Conservation (phyloP, 331 rosid genomes). For the Pyrus hybrid region DNA sequence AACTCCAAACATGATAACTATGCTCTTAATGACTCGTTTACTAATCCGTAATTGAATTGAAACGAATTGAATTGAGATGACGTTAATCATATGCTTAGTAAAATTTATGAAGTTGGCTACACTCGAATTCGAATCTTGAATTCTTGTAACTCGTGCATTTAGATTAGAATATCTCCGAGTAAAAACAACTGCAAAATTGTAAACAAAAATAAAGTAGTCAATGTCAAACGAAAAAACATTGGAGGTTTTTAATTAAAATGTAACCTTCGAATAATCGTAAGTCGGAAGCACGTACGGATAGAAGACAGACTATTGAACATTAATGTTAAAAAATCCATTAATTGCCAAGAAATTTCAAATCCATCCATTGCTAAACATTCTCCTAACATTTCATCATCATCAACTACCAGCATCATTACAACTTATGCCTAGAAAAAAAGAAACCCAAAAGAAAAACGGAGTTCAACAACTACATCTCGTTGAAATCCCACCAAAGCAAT, state of each 20-base stretch:
- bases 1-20: too few species aligned
- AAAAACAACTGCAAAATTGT: neutral
- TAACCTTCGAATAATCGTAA: neutral
- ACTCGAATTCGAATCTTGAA: too few species aligned
- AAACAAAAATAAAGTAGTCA: neutral
- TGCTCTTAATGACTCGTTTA: too few species aligned
- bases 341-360: neutral
- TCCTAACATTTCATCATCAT: slow-evolving; percentile 10
- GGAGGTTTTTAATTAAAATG: neutral
- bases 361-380: neutral
- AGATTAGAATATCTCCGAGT: too few species aligned
- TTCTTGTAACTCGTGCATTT: too few species aligned
- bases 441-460: neutral
- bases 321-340: neutral
- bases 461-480: slow-evolving; percentile 4
- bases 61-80: too few species aligned
- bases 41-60: too few species aligned
- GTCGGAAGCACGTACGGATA: neutral
- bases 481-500: neutral
- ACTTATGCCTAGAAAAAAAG: neutral
- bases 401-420: neutral
- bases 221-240: neutral
- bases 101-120: too few species aligned
- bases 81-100: too few species aligned
- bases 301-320: neutral